phyloP scores from a whole-genome alignment of 83 land plant species.

The Picea engelmannii region DNA sequence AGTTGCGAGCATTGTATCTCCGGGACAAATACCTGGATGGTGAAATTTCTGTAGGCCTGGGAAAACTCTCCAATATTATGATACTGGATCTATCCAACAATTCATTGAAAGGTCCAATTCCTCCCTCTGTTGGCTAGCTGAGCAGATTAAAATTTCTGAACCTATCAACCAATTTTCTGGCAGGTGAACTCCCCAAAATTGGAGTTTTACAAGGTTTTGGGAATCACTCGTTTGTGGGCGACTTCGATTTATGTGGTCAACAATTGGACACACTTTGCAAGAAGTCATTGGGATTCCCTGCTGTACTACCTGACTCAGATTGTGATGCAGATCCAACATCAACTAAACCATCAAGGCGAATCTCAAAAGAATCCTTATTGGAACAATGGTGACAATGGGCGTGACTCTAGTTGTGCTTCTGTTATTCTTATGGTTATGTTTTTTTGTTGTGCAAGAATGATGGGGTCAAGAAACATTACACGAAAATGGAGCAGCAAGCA shows the following conservation, averaged over 20 bases:
- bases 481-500: constrained; percentile 43
- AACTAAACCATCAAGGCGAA: constrained; percentile 39
- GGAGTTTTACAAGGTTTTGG: constrained; percentile 22
- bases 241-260: constrained; percentile 77
- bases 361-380: constrained; percentile 59
- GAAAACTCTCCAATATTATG: constrained; percentile 55
- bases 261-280: constrained; percentile 67
- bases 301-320: constrained; percentile 44
- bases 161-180: constrained; percentile 72
- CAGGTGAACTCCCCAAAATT: constrained; percentile 73
- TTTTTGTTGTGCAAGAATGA: constrained; percentile 49
- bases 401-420: constrained; percentile 41
- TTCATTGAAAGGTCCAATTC: constrained; percentile 18
- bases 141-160: constrained; percentile 52
- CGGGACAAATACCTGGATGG: constrained; percentile 6
- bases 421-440: constrained; percentile 52
- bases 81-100: constrained; percentile 80
- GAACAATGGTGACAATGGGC: constrained; percentile 41
- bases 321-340: constrained; percentile 37
- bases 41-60: constrained; percentile 67
- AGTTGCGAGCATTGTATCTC: no score
- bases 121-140: constrained; percentile 68
- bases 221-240: constrained; percentile 72
- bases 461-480: constrained; percentile 32
- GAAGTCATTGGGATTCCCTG: constrained; percentile 61